phyloP scores from a whole-genome alignment of 495 filamentous ascomycete genomes.

The Entonaema liquescens region DNA sequence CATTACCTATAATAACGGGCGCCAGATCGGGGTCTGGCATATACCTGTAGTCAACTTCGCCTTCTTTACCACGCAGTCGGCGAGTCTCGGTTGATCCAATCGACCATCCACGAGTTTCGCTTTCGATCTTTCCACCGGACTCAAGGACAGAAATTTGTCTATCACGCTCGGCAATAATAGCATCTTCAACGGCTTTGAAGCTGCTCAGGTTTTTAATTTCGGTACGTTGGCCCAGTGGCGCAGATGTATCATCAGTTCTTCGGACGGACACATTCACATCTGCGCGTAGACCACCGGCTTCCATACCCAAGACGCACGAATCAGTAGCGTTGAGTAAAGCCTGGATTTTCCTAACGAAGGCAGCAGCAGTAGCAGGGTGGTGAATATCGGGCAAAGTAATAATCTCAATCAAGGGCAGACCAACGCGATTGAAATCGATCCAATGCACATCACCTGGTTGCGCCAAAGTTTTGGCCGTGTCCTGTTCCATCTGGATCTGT shows the following conservation, averaged over 20 bases:
- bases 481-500: slow-evolving; percentile 96
- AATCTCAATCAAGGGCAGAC: slow-evolving; percentile 90
- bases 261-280: slow-evolving; percentile 96
- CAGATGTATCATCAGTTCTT: slow-evolving; percentile 52
- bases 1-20: slow-evolving; percentile 76
- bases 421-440: slow-evolving; percentile 93
- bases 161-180: slow-evolving; percentile 87
- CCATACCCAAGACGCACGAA: slow-evolving; percentile 90
- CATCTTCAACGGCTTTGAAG: slow-evolving; percentile 93
- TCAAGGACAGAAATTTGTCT: slow-evolving; percentile 86
- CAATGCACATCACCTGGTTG: slow-evolving; percentile 76
- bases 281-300: slow-evolving; percentile 86
- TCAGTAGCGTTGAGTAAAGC: slow-evolving; percentile 78
- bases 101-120: slow-evolving; percentile 94
- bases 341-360: slow-evolving; percentile 89
- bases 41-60: slow-evolving; percentile 96
- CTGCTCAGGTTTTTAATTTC: slow-evolving; percentile 98
- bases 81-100: slow-evolving; percentile 80
- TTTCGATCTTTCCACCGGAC: slow-evolving; percentile 76
- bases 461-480: slow-evolving; percentile 92
- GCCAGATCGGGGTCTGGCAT: slow-evolving; percentile 96
- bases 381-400: slow-evolving; percentile 91
- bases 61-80: slow-evolving; percentile 88
- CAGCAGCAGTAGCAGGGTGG: slow-evolving; percentile 82
- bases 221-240: slow-evolving; percentile 80